Evolutionary conservation across 345 rosid species (phyloP).

Genomic region (Eucalyptus fibrosa): DNA sequence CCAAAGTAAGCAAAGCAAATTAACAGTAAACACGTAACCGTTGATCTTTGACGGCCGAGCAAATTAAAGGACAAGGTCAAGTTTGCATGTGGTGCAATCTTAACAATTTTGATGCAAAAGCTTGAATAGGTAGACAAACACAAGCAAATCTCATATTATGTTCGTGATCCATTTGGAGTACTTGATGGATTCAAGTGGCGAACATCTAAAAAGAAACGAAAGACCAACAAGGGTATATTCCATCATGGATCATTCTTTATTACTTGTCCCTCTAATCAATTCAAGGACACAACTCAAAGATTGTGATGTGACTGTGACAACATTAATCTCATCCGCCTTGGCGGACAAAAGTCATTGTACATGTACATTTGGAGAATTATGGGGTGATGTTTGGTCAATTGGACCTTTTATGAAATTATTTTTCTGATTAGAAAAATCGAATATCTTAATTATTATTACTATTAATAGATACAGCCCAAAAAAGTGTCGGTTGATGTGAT

Average conservation of each 20-base stretch:
- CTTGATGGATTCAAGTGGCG: neutral
- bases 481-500: neutral
- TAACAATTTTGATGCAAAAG: neutral
- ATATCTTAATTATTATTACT: neutral
- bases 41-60: neutral
- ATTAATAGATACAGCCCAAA: neutral
- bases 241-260: neutral
- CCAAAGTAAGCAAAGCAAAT: no score
- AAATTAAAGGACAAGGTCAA: neutral
- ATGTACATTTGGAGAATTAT: neutral
- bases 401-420: neutral
- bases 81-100: neutral
- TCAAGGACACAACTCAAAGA: neutral
- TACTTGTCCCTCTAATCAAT: neutral
- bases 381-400: neutral
- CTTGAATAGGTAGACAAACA: neutral
- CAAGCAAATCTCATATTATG: neutral
- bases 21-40: fast-evolving
- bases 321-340: neutral
- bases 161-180: neutral
- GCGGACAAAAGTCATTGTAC: neutral
- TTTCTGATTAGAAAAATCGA: neutral
- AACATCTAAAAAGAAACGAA: neutral
- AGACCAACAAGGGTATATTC: neutral
- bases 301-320: neutral